Evolutionary conservation across 495 filamentous ascomycete genomes (phyloP).

Genomic region (Cladorrhinum samala): DNA sequence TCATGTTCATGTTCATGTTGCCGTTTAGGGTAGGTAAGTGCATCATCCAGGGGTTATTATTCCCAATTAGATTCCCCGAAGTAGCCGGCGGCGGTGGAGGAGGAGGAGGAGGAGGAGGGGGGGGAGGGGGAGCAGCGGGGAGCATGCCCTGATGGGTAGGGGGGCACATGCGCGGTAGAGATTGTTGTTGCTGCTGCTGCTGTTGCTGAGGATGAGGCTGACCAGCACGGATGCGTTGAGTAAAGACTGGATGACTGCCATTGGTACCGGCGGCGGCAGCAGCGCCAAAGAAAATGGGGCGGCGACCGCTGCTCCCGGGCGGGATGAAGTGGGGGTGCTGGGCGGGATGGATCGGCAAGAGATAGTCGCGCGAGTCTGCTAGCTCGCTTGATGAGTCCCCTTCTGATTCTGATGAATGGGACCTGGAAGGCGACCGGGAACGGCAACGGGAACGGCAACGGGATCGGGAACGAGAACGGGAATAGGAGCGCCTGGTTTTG

Average conservation of each 20-base stretch:
- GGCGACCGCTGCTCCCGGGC: not conserved
- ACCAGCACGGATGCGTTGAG: not conserved
- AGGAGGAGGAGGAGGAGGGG: not conserved
- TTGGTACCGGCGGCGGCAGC: not conserved
- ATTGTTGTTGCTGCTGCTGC: not conserved
- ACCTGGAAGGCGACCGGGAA: conserved; percentile 30
- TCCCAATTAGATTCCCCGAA: no score
- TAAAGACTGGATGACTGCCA: not conserved
- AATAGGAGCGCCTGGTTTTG: conserved; percentile 13
- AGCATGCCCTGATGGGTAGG: not conserved
- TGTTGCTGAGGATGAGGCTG: not conserved
- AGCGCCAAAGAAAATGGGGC: conserved; percentile 1
- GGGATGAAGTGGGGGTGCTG: not conserved
- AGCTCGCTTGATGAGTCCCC: not conserved
- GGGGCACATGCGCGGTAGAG: conserved; percentile 1
- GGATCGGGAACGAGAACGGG: conserved; percentile 18
- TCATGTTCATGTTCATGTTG: not conserved
- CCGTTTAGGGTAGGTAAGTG: no score
- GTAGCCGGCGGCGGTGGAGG: no score
- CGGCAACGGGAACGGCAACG: conserved; percentile 6
- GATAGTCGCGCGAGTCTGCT: no score
- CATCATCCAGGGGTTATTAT: no score
- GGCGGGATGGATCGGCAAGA: not conserved
- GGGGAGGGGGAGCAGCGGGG: not conserved
- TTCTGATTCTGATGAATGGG: conserved; percentile 15